phyloP scores from a whole-genome alignment of 108 stramenopile genomes.

The Nannochloropsis gaditana region DNA sequence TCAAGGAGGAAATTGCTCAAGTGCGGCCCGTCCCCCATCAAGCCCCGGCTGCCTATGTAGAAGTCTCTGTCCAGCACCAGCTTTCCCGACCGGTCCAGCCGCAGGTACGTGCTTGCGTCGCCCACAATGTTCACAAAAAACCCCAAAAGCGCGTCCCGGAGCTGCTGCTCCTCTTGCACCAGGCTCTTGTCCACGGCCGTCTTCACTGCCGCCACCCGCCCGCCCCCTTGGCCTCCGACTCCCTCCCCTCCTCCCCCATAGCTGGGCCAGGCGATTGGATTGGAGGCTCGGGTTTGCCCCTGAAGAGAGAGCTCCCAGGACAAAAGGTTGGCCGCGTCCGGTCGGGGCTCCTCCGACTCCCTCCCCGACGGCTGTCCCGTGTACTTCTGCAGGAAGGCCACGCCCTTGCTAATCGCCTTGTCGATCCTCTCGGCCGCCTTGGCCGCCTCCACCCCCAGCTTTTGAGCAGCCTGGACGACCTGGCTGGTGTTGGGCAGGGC shows the following conservation, averaged over 20 bases:
- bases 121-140: slow-evolving; percentile 31
- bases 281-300: background rate
- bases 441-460: background rate
- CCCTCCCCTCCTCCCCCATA: background rate
- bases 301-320: background rate
- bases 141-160: slow-evolving; percentile 26
- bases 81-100: background rate
- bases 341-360: background rate
- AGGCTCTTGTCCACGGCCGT: background rate
- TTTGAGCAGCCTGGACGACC: background rate
- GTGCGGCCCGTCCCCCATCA: background rate
- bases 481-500: background rate
- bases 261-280: background rate
- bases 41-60: background rate
- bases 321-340: background rate
- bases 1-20: background rate
- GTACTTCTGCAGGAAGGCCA: background rate
- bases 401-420: background rate
- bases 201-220: background rate
- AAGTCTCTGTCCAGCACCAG: background rate
- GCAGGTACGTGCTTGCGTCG: background rate
- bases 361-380: background rate
- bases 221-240: background rate
- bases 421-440: background rate
- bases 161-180: background rate